Evolutionary conservation across 345 rosid genomes (phyloP), one percentile per base, ranked within the genome.

Genomic region (Lepidium africanum): DNA sequence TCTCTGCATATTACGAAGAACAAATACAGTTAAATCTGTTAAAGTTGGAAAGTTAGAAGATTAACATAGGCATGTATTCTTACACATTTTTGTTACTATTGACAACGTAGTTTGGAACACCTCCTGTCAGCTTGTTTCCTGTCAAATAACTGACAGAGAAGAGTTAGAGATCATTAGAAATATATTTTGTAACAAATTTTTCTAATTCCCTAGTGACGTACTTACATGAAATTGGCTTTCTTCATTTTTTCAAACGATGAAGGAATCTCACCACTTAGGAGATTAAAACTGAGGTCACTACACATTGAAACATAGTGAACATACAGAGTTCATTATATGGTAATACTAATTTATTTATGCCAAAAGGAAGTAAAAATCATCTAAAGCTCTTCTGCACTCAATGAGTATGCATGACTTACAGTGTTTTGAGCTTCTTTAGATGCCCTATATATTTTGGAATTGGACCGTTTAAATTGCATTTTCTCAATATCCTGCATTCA

Each of bases 241-340:
- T 63, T 70, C 68, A 83, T 56, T 6, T 62, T 56, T 37, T 48
- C 51, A 69, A 89, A 92, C 10, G 89, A 76, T 39, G 72, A 2
- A 3, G 96, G 96, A 81, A 92, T 80, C 77, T 79, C 78, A 58
- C 96, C 92, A 10, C 78, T 86, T 67, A 92, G 67, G 65, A 73
- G 81, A 68, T 92, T 92, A 74, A 83, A 89, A 76, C 92, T 92
- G 62, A 92, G 85, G 75, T 92, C 98, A 69, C 96, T 92, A 76
- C 82, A 86, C 5, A 11, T 53, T 35, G n/a, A 63, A 10, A 59
- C 46, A 77, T 17, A n/a, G 55, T 15, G 41, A 59, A 40, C 35
- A 15, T 50, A 56, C 19, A 58, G 6, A 66, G 23, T 36, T 59
- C 25, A 42, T 36, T 16, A 41, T 48, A 58, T 23, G 60, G 9